Base-by-base conservation (phyloP, 768 basidiomycete genomes). In the Symmetrospora coprosmae region DNA sequence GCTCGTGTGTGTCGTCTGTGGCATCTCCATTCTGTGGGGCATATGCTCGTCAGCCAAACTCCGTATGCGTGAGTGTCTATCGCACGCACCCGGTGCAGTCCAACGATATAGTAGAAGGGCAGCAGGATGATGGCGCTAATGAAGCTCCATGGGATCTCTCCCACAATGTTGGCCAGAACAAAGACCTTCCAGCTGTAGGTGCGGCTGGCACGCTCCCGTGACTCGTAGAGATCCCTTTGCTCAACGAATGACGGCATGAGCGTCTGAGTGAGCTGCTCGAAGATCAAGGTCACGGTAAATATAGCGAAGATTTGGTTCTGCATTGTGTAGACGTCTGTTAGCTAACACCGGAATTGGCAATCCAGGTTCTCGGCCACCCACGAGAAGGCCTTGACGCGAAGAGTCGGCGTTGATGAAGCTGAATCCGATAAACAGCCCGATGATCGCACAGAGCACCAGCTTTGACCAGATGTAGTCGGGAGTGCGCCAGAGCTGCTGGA, bases 241-340 rank as follows among this genome's bases (percentile, higher is more conserved):
- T 74, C 71, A 61, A 84, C 75, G 73, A 79, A 84, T 31, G 78
- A 75, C 16, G 80, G 77, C 68, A 82, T 81, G 0, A 83, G 84
- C n/a, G n/a, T 65, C 58, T 73, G 73, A 13, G 66, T 65, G 6
- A 73, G 62, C 47, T 71, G 71, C 47, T 67, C 65, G 63, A 74
- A 74, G 52, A 73, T 71, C 35, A 67, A 65, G 65, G 73, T 71
- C 38, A 71, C 59, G 68, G 69, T 40, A 28, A 66, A 66, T 39
- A 66, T 60, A 34, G 33, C 49, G 43, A 62, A 50, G 2, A 74
- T 61, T 50, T 73, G 72, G 47, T 68, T 72, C 59, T 73, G 73
- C 2, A 73, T n/a, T n/a, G n/a, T n/a, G n/a, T n/a, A n/a, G n/a
- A n/a, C n/a, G n/a, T n/a, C n/a, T n/a, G n/a, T n/a, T n/a, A n/a